Conservation (phyloP, 2,329 filamentous ascomycete genomes). For the Colletotrichum navitas region DNA sequence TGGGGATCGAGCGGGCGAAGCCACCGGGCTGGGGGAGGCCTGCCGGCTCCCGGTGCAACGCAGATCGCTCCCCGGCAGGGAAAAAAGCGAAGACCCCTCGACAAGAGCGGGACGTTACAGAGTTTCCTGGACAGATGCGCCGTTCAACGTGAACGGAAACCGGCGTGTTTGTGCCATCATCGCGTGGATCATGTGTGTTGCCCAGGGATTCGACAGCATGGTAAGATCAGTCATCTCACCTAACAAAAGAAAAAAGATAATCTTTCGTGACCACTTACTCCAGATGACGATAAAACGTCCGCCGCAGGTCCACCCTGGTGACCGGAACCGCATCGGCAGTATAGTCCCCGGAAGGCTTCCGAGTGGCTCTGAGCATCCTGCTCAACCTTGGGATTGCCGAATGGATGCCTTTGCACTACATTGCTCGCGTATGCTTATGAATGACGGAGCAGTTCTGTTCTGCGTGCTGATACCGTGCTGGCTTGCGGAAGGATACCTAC, state of each 20-base stretch:
- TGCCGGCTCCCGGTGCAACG: neutral
- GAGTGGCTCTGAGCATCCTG: neutral
- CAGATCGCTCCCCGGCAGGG: neutral
- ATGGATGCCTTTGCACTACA: too few relatives aligned
- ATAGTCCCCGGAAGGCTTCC: neutral
- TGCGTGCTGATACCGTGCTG: neutral
- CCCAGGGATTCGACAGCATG: neutral
- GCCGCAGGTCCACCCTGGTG: neutral
- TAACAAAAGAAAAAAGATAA: too few relatives aligned
- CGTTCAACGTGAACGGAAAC: neutral
- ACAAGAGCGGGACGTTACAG: neutral
- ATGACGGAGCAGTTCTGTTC: too few relatives aligned
- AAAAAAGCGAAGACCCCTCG: neutral
- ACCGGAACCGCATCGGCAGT: neutral
- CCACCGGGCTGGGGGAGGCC: neutral
- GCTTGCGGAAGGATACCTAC: neutral
- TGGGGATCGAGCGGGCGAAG: neutral
- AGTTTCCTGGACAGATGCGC: neutral
- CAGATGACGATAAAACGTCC: neutral
- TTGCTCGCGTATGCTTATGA: too few relatives aligned
- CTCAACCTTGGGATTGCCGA: too few relatives aligned
- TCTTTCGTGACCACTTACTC: neutral
- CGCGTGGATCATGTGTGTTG: neutral
- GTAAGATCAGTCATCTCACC: too few relatives aligned
- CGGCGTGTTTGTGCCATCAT: neutral